phyloP scores from a whole-genome alignment of 305 asterid genomes.

The Rubia balearica region DNA sequence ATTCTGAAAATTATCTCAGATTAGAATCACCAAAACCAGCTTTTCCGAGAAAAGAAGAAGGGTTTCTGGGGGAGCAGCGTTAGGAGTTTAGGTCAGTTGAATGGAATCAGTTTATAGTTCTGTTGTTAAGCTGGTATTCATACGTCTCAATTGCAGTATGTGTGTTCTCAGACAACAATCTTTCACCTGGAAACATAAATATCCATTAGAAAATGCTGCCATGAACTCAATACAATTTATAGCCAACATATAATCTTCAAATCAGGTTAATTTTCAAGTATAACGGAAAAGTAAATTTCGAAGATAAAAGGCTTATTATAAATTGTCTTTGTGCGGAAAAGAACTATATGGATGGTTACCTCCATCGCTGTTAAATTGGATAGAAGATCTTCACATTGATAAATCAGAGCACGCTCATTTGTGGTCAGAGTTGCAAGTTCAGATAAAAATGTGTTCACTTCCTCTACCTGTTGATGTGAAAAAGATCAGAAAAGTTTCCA shows the following conservation, averaged over 20 bases:
- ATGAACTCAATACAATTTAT: not conserved
- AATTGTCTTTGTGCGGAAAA: not conserved
- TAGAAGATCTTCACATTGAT: constrained; percentile 51
- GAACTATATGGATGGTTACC: constrained; percentile 27
- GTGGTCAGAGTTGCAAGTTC: constrained; percentile 54
- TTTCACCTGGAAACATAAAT: constrained; percentile 39
- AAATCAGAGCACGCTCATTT: constrained; percentile 45
- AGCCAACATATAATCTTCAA: not conserved
- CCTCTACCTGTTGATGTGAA: constrained; percentile 48
- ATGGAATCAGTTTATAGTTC: constrained; percentile 30
- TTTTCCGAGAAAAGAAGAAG: constrained; percentile 15
- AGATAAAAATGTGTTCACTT: constrained; percentile 38
- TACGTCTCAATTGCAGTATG: constrained; percentile 38
- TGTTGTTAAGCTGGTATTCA: constrained; percentile 27
- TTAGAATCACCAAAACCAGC: constrained; percentile 9
- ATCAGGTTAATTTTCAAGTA: not conserved
- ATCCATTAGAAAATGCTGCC: constrained; percentile 2
- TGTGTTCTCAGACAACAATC: constrained; percentile 63
- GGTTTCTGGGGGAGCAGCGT: constrained; percentile 20
- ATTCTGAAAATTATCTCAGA: constrained; percentile 8
- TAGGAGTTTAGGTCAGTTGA: constrained; percentile 31
- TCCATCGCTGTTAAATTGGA: constrained; percentile 50
- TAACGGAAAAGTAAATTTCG: not conserved
- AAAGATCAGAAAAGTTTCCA: not conserved
- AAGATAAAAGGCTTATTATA: not conserved